These are phyloP conservation scores for Carallia brachiata DNA, from an alignment of 345 rosid species.

Conservation along the genomic window DNA sequence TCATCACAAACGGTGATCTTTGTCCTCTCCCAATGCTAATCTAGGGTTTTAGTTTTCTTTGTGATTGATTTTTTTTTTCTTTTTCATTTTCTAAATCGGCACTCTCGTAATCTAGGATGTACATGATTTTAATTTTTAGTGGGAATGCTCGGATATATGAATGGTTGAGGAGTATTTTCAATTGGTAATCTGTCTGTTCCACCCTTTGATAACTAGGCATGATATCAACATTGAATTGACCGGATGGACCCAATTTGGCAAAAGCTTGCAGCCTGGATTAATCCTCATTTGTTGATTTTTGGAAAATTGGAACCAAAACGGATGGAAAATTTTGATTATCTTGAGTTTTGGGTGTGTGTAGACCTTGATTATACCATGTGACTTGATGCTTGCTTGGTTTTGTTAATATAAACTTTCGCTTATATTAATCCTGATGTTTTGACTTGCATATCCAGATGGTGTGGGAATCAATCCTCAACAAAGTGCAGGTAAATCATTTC, in stretches of 20 bases:
- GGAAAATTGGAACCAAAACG: no score
- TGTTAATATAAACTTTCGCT: background rate
- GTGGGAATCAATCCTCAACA: slow-evolving; percentile 98
- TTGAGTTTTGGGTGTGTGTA: background rate
- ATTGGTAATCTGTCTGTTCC: no score
- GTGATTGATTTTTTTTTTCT: background rate
- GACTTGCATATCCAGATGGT: slow-evolving; percentile 63
- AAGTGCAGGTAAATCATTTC: slow-evolving; percentile 71
- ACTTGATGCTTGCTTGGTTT: background rate
- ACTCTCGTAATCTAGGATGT: no score
- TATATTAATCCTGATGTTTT: slow-evolving; percentile 3
- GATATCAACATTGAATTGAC: background rate
- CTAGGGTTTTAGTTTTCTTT: slow-evolving; percentile 4
- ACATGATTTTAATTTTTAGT: no score
- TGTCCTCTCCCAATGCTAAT: background rate
- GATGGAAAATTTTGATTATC: background rate
- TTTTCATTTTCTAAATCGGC: no score
- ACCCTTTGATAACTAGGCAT: no score
- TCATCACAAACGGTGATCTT: slow-evolving; percentile 84
- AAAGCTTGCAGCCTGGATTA: background rate
- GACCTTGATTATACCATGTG: background rate
- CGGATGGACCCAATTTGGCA: background rate
- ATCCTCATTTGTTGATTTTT: no score
- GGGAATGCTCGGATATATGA: no score
- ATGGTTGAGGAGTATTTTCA: no score